Evolutionary conservation across 2,329 filamentous ascomycete genomes (phyloP).

Genomic region (Lasiodiplodia gonubiensis): DNA sequence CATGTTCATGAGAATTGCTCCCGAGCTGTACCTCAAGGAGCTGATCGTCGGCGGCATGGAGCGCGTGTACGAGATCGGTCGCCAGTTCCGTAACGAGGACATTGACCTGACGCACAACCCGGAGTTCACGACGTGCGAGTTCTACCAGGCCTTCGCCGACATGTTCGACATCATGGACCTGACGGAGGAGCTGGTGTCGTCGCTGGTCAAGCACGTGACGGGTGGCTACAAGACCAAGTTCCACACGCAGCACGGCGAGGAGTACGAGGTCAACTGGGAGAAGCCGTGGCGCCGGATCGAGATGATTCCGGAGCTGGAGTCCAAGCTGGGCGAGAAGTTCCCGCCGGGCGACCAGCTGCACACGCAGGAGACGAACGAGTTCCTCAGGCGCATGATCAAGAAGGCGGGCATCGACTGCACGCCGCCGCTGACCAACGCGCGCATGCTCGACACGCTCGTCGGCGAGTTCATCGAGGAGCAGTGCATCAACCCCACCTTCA

Average conservation of each 20-base stretch:
- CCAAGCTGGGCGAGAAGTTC: conserved; percentile 91
- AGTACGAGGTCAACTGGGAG: conserved; percentile 94
- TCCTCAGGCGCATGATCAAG: conserved; percentile 81
- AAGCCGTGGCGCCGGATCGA: conserved; percentile 90
- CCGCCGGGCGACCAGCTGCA: conserved; percentile 87
- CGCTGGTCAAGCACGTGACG: conserved; percentile 85
- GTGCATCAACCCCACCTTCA: conserved; percentile 92
- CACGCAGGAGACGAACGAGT: conserved; percentile 85
- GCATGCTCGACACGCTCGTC: conserved; percentile 91
- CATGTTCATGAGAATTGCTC: conserved; percentile 92
- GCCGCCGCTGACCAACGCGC: conserved; percentile 87
- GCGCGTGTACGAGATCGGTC: conserved; percentile 93
- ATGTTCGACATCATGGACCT: conserved; percentile 87
- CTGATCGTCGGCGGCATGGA: conserved; percentile 91
- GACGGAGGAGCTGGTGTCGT: conserved; percentile 91
- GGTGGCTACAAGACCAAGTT: conserved; percentile 86
- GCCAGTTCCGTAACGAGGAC: conserved; percentile 93
- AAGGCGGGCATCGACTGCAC: conserved; percentile 91
- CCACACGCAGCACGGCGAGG: conserved; percentile 83
- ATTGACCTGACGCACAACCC: conserved; percentile 95
- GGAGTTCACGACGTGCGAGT: conserved; percentile 97
- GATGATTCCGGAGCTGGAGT: conserved; percentile 94
- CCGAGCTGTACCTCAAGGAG: conserved; percentile 97
- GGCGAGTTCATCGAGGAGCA: conserved; percentile 95
- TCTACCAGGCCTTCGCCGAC: conserved; percentile 80